Evolutionary conservation across 2,329 filamentous ascomycete species (phyloP), one percentile per base, ranked within the genome.

Genomic region (Pseudogymnoascus sp.): DNA sequence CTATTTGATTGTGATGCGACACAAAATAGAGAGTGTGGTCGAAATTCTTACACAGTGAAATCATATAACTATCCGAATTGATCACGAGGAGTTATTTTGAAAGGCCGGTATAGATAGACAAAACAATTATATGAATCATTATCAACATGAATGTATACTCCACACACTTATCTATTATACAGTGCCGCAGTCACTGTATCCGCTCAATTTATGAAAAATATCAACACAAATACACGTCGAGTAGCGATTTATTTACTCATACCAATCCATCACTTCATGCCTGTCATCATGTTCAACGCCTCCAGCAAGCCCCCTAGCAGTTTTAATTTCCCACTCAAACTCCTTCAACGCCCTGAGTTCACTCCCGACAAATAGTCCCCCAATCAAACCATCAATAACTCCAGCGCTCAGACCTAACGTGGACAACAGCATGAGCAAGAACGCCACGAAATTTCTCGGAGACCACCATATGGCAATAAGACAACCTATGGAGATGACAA

Each of bases 241-340:
- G 41, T 18, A 30, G 18, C 5, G 30, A 52, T 57, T 8, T n/a
- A 52, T 52, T 15, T 30, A 12, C 9, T 2, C 45, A 8, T 64
- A 71, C 68, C 68, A 71, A 59, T 71, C 69, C 60, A 63, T 69
- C 5, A 70, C 59, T 9, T 65, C 67, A 39, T 70, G 60, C 5
- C 41, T 64, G 10, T 67, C 59, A 12, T 39, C 58, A 57, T 65
- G 63, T 7, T 63, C 30, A 30, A 70, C 71, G 5, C 66, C 67
- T 26, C 65, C 66, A 21, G 70, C 70, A 10, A 64, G 65, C 3
- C 63, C 65, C 63, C 71, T 84, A 10, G 86, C 86, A 70, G 88
- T 92, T 57, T 76, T 76, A 23, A 97, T 85, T 73, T 99, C 94
- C 88, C 90, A 96, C 71, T 94, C 84, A 74, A 97, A 97, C 75